Evolutionary conservation across 2,329 filamentous ascomycete species (phyloP), one percentile per base, ranked within the genome.

Genomic region (Calonectria pteridis): DNA sequence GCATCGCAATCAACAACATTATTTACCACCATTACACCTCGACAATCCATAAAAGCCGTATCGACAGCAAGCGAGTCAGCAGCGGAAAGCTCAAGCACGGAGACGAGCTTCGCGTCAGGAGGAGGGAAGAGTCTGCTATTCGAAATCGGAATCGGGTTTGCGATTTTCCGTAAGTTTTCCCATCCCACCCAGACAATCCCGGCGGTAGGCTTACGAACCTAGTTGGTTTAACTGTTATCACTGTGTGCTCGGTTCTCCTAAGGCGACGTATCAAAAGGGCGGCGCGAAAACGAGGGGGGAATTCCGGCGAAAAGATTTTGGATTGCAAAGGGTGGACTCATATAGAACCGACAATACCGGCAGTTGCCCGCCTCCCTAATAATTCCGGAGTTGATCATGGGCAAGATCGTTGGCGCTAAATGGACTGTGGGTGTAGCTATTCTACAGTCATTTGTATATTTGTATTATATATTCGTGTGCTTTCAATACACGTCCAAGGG

Each of bases 121-220:
- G 67, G 63, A 9, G 73, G 73, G 33, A 72, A 74, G 16, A 69
- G 74, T 28, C 74, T 75, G 5, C 64, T 74, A 2, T 49, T 74
- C 1, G 75, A 79, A 20, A 76, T 80, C 31, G 77, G 73, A 16
- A 80, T 80, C n/a, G 78, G 76, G 0, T 73, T 80, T 29, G 73
- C 74, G 2, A 59, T 73, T 3, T 18, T 80, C 7, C 76, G 78
- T 79, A 58, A 4, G 66, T 4, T 1, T 43, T 13, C 16, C 16
- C 5, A 7, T 0, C 2, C 1, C 0, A 0, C 14, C 20, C 26
- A 1, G 16, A 14, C 9, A 9, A 23, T 0, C 20, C 4, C 0
- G 29, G 18, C 13, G 18, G 18, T 13, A 16, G 20, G 16, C 46
- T 72, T 28, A 72, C 50, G n/a, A 1, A 1, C 1, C 4, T 7